Conservation (phyloP, 2,329 filamentous ascomycete species). For the Penicillium brasilianum region DNA sequence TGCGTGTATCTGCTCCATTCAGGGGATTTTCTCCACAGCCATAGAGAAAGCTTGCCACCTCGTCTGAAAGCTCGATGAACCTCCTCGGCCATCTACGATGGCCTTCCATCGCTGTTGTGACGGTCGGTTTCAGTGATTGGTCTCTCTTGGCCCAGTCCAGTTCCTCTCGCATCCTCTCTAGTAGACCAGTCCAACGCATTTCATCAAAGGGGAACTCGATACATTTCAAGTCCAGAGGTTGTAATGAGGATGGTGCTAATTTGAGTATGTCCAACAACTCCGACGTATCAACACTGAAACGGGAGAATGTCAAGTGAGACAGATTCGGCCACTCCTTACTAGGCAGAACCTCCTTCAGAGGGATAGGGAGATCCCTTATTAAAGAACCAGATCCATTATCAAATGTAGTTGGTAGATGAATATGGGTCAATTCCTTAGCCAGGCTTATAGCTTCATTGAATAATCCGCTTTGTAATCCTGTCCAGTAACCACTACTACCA, state of each 20-base stretch:
- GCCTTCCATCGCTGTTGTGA: conserved; percentile 5
- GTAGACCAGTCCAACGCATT: conserved; percentile 1
- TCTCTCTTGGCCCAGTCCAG: conserved; percentile 8
- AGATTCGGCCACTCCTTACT: conserved; percentile 6
- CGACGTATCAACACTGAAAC: conserved; percentile 7
- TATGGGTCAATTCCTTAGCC: conserved; percentile 7
- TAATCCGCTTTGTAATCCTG: conserved; percentile 8
- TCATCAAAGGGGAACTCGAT: conserved; percentile 7
- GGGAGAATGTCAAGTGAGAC: conserved; percentile 1
- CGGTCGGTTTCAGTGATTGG: conserved; percentile 8
- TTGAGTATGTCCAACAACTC: conserved; percentile 8
- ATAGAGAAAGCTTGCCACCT: conserved; percentile 1
- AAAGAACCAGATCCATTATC: background rate
- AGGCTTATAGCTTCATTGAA: conserved; percentile 7
- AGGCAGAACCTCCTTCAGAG: conserved; percentile 5
- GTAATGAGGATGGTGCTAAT: conserved; percentile 7
- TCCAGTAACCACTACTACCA: conserved; percentile 5
- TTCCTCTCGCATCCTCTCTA: conserved; percentile 10
- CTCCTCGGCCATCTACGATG: conserved; percentile 3
- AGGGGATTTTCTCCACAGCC: background rate
- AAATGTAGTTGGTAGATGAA: conserved; percentile 8
- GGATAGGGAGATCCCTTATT: background rate
- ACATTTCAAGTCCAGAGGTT: conserved; percentile 6
- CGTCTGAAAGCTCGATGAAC: no score
- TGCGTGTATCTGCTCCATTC: conserved; percentile 11